Conservation (phyloP, 2,329 filamentous ascomycete species). For the Fusarium virguliforme region DNA sequence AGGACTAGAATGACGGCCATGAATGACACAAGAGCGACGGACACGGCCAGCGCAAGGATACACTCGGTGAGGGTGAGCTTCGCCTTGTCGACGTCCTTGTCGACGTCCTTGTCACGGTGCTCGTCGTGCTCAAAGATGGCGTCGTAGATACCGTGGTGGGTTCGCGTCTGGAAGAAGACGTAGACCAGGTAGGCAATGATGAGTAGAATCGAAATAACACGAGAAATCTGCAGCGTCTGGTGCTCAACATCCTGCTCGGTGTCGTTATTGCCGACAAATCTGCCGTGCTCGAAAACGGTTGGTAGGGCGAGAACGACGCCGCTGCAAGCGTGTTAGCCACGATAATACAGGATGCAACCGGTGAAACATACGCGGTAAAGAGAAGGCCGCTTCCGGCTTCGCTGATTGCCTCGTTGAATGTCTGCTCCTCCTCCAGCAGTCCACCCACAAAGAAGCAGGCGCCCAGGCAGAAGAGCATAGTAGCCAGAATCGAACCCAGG, state of each 20-base stretch:
- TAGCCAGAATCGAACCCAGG: constrained; percentile 86
- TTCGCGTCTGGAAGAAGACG: constrained; percentile 81
- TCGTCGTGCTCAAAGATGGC: constrained; percentile 82
- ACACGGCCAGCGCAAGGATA: constrained; percentile 73
- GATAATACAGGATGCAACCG: constrained; percentile 20
- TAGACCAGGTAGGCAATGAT: constrained; percentile 78
- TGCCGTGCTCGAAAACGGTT: constrained; percentile 70
- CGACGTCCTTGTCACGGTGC: constrained; percentile 75
- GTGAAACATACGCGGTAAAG: constrained; percentile 78
- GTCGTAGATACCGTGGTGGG: constrained; percentile 84
- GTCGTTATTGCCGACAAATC: constrained; percentile 52
- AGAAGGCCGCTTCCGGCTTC: constrained; percentile 85
- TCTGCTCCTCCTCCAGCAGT: constrained; percentile 76
- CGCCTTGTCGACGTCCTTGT: constrained; percentile 72
- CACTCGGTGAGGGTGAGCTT: constrained; percentile 85
- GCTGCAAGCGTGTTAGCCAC: constrained; percentile 54
- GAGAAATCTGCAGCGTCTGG: constrained; percentile 77
- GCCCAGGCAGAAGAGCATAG: constrained; percentile 84
- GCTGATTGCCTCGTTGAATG: constrained; percentile 82
- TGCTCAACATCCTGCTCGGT: constrained; percentile 60
- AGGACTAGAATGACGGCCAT: constrained; percentile 82
- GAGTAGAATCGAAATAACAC: constrained; percentile 79
- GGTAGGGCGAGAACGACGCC: constrained; percentile 62
- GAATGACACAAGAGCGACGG: constrained; percentile 79
- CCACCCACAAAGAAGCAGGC: constrained; percentile 86